Evolutionary conservation across 495 filamentous ascomycete genomes (phyloP).

Genomic region (Talaromyces liani): DNA sequence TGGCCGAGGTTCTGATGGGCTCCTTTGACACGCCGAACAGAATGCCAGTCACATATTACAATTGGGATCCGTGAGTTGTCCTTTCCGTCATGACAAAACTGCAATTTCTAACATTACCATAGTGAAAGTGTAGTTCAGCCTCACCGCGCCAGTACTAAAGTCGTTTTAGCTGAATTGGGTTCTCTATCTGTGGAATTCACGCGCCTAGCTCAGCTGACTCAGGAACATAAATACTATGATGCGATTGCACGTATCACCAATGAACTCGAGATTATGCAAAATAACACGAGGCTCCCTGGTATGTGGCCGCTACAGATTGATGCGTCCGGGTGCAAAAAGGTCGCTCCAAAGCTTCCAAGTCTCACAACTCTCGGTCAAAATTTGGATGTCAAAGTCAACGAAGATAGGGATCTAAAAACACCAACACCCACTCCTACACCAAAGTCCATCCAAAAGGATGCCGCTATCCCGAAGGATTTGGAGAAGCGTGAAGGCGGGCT

Average conservation of each 20-base stretch:
- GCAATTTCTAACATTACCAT: conserved; percentile 10
- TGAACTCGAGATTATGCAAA: conserved; percentile 73
- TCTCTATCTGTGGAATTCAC: conserved; percentile 94
- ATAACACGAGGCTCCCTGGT: conserved; percentile 65
- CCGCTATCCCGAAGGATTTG: conserved; percentile 11
- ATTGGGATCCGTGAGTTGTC: conserved; percentile 63
- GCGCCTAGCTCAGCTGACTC: conserved; percentile 83
- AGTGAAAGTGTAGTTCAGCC: conserved; percentile 53
- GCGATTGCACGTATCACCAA: conserved; percentile 88
- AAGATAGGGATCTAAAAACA: conserved; percentile 1
- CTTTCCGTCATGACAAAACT: background rate
- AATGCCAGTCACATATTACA: conserved; percentile 84
- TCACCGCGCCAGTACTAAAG: conserved; percentile 54
- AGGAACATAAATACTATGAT: conserved; percentile 85
- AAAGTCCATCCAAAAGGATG: conserved; percentile 6
- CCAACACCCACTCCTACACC: conserved; percentile 15
- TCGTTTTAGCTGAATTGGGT: conserved; percentile 77
- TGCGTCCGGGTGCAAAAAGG: conserved; percentile 57
- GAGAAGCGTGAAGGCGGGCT: conserved; percentile 20
- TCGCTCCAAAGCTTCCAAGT: background rate
- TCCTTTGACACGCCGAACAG: conserved; percentile 96
- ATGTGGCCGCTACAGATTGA: conserved; percentile 81
- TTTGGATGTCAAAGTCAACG: conserved; percentile 7
- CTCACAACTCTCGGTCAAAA: background rate
- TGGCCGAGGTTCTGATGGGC: conserved; percentile 83